Conservation (phyloP, 2,329 filamentous ascomycete species). For the Scedosporium minutisporum region DNA sequence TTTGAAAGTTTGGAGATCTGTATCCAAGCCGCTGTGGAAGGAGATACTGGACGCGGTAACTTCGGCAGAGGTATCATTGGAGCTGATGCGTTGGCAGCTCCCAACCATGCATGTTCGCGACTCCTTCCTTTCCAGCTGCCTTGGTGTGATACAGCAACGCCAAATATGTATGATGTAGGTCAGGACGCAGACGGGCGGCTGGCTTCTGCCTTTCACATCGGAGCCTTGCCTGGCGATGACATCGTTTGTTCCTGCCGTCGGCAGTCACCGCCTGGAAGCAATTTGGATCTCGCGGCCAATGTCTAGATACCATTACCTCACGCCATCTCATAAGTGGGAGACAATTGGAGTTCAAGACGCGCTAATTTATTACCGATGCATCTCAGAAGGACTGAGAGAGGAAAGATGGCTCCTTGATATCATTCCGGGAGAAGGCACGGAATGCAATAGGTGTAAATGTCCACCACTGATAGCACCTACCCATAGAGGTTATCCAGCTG, state of each 20-base stretch:
- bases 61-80: not conserved
- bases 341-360: no score
- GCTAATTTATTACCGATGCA: no score
- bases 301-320: not conserved
- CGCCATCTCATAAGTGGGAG: not conserved
- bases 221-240: no score
- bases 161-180: not conserved
- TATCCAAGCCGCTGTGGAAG: not conserved
- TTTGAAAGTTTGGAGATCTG: not conserved
- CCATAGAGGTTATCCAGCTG: not conserved
- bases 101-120: not conserved
- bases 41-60: not conserved
- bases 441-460: not conserved
- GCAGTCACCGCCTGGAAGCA: not conserved
- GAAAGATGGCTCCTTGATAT: no score
- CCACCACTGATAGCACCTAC: not conserved
- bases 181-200: not conserved
- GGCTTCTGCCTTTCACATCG: not conserved
- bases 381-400: no score
- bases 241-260: not conserved
- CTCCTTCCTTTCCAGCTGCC: no score
- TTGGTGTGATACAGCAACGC: no score
- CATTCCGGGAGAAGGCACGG: no score
- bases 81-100: not conserved
- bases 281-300: not conserved